Percentiles rank a stretch among this genome's conserved stretches.
These are phyloP conservation scores for Berkeleyomyces rouxiae DNA, from an alignment of 2,329 filamentous ascomycete genomes.

Conservation along the genomic window DNA sequence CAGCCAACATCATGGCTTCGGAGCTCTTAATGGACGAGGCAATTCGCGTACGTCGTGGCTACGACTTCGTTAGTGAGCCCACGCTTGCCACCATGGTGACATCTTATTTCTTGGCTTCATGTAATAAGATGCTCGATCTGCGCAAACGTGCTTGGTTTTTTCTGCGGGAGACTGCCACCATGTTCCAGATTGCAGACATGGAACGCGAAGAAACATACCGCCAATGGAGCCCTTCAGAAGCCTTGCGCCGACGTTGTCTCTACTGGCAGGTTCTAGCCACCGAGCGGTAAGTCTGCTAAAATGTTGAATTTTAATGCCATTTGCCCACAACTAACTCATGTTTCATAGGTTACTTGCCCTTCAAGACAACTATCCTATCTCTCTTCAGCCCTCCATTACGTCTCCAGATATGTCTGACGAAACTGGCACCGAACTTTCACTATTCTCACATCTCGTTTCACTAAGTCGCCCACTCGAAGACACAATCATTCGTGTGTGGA, in stretches of 20 bases:
- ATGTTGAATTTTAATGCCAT: not conserved
- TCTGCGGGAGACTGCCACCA: conserved; percentile 57
- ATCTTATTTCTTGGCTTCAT: conserved; percentile 63
- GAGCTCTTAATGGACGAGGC: conserved; percentile 52
- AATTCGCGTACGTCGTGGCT: conserved; percentile 44
- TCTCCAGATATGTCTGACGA: conserved; percentile 11
- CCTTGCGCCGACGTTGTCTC: conserved; percentile 45
- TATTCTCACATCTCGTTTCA: conserved; percentile 35
- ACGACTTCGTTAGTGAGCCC: conserved; percentile 41
- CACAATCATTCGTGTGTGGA: conserved; percentile 34
- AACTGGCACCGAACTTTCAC: conserved; percentile 8
- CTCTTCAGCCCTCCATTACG: conserved; percentile 51
- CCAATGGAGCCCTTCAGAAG: conserved; percentile 41
- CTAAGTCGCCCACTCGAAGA: conserved; percentile 42
- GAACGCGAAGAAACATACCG: conserved; percentile 45
- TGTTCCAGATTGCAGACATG: conserved; percentile 45
- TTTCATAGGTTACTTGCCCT: conserved; percentile 46
- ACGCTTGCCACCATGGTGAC: conserved; percentile 46
- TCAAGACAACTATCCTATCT: conserved; percentile 51
- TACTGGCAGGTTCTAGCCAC: conserved; percentile 60
- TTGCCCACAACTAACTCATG: not conserved
- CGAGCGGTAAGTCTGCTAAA: conserved; percentile 39
- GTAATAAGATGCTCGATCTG: conserved; percentile 28
- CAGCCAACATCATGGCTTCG: conserved; percentile 45
- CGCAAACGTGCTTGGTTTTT: conserved; percentile 60